Evolutionary conservation across 148 eudicot genomes (phyloP), one percentile per base, ranked within the genome.

Genomic region (Suaeda aralocaspica): DNA sequence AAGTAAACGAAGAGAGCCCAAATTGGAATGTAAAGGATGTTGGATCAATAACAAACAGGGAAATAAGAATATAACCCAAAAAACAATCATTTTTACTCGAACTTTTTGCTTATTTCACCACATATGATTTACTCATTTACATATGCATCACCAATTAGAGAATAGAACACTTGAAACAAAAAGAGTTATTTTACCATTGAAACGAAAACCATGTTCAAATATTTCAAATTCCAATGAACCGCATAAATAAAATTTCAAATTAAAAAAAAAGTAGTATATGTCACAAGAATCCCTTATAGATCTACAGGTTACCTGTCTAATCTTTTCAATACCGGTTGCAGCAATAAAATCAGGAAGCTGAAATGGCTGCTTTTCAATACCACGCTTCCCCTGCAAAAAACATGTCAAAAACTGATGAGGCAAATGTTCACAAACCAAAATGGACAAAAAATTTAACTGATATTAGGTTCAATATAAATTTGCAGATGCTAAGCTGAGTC

Each of bases 311-410:
- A 89, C 99, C 90, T 95, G 99, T 91, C 99, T 89, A 63, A 91
- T 95, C 83, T 95, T 95, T 77, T 95, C 96, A 72, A 95, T 95
- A 67, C 99, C 99, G 7, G 99, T 95, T 26, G 97, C 97, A 73
- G 99, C 99, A 75, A 95, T 95, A 61, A 95, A 95, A 76, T 95
- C 97, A 69, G 99, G 99, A 80, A 95, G 99, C 80, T 95, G 99
- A 72, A 95, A 95, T 12, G 99, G 99, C 78, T 87, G 96, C 74
- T 95, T 95, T 70, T 95, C 99, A 56, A 95, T 91, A 74, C 99
- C 99, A 68, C 97, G 91, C 76, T 95, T 95, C 41, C 96, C 99
- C 97, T 95, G 92, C 83, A 81, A 86, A 50, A 82, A 53, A 69
- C 21, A 64, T 39, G 59, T 59, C 71, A 67, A 57, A 59, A 78